Conservation (phyloP, 2,329 filamentous ascomycete species). For the Hymenotorrendiella dingleyae region DNA sequence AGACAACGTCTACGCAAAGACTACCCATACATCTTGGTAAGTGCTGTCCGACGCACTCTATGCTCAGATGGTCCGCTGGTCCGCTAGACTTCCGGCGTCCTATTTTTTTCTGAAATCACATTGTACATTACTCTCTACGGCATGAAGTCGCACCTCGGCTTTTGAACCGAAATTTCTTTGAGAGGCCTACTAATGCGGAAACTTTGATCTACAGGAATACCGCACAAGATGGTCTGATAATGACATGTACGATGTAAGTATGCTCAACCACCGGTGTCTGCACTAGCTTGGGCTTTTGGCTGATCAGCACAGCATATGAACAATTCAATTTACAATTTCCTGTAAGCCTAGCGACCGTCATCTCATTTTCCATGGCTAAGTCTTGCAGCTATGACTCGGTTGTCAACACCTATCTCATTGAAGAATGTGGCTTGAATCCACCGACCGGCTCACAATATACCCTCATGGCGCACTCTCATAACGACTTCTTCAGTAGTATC, state of each 20-base stretch:
- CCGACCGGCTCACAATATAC: conserved; percentile 67
- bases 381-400: conserved; percentile 70
- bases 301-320: conserved; percentile 92
- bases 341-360: not conserved
- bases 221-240: conserved; percentile 89
- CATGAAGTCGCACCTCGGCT: too few relatives aligned
- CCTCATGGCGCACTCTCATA: conserved; percentile 79
- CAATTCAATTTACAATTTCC: conserved; percentile 68
- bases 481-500: conserved; percentile 77
- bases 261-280: too few relatives aligned
- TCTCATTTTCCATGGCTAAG: not conserved
- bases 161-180: too few relatives aligned
- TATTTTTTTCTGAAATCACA: too few relatives aligned
- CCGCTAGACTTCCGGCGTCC: too few relatives aligned
- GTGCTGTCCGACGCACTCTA: too few relatives aligned
- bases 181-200: too few relatives aligned
- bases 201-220: conserved; percentile 73
- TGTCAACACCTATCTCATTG: conserved; percentile 82
- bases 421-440: conserved; percentile 68
- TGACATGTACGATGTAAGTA: conserved; percentile 95
- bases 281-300: too few relatives aligned
- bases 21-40: too few relatives aligned
- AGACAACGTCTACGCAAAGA: conserved; percentile 59
- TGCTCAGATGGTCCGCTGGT: too few relatives aligned
- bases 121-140: too few relatives aligned